Evolutionary conservation across 306 rosid genomes (phyloP).

Genomic region (Styphnolobium japonicum): DNA sequence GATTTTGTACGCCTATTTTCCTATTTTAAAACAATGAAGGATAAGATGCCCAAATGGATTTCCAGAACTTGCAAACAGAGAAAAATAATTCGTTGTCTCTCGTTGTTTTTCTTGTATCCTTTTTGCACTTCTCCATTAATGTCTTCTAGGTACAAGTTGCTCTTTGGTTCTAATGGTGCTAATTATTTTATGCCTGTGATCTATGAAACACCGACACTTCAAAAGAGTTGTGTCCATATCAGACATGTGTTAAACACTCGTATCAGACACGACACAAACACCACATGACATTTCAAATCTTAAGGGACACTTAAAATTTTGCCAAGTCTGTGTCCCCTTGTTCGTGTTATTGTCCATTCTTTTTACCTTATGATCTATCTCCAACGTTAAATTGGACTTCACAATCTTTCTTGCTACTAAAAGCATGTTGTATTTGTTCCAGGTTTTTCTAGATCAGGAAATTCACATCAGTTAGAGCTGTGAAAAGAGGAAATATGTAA

Average conservation of each 20-base stretch:
- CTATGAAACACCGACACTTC: too few species aligned
- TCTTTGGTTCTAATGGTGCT: neutral
- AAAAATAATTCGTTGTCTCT: neutral
- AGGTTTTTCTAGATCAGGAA: conserved; percentile 21
- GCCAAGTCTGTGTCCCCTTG: too few species aligned
- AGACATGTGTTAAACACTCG: too few species aligned
- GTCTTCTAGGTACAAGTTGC: neutral
- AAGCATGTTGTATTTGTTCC: conserved; percentile 15
- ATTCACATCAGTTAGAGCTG: conserved; percentile 1
- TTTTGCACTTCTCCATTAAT: neutral
- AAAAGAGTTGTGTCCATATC: too few species aligned
- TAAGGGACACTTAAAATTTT: too few species aligned
- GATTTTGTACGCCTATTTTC: neutral
- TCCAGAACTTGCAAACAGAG: neutral
- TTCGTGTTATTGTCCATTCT: too few species aligned
- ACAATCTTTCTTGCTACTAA: neutral
- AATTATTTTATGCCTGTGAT: neutral
- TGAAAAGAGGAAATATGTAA: neutral
- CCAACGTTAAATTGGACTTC: neutral
- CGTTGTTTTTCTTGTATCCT: neutral
- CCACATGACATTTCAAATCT: too few species aligned
- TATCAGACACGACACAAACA: too few species aligned
- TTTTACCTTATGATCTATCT: neutral
- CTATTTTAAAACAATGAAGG: neutral
- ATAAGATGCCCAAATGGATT: neutral